Percentiles rank a stretch among this genome's conserved stretches.
Conservation (phyloP, 1,284 basidiomycete species). For the Ustilago cynodontis region DNA sequence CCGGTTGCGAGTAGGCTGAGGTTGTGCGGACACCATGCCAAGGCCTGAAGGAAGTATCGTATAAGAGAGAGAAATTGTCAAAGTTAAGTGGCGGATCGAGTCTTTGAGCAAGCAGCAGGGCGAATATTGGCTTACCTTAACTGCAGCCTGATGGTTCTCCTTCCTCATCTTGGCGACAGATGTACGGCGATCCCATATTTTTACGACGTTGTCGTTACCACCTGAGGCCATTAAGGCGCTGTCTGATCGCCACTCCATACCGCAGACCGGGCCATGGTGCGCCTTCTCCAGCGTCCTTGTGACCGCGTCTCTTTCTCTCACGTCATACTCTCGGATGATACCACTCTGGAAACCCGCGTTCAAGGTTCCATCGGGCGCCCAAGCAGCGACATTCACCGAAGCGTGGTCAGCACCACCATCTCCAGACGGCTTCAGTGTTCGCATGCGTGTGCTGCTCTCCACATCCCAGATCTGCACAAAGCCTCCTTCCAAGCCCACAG, state of each 20-base stretch:
- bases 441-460: constrained; percentile 81
- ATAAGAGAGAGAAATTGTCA: neutral
- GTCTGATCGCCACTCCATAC: constrained; percentile 69
- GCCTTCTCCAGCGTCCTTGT: constrained; percentile 64
- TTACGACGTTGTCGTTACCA: constrained; percentile 95
- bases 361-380: constrained; percentile 67
- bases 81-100: neutral
- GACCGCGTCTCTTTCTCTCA: constrained; percentile 60
- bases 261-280: constrained; percentile 65
- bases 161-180: constrained; percentile 93
- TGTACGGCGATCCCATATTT: constrained; percentile 87
- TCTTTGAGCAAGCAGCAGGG: neutral
- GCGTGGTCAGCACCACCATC: constrained; percentile 64
- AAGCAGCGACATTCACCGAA: constrained; percentile 58
- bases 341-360: constrained; percentile 64
- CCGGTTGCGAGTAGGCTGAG: constrained; percentile 90
- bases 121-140: constrained; percentile 38
- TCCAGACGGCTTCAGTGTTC: constrained; percentile 74
- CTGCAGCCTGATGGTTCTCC: constrained; percentile 73
- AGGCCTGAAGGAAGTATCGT: constrained; percentile 72
- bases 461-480: constrained; percentile 97
- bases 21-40: constrained; percentile 99
- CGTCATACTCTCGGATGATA: constrained; percentile 67
- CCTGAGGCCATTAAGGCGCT: constrained; percentile 87
- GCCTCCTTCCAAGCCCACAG: constrained; percentile 85